phyloP scores from a whole-genome alignment of 2,329 filamentous ascomycete genomes.

The Botrytis fabae region DNA sequence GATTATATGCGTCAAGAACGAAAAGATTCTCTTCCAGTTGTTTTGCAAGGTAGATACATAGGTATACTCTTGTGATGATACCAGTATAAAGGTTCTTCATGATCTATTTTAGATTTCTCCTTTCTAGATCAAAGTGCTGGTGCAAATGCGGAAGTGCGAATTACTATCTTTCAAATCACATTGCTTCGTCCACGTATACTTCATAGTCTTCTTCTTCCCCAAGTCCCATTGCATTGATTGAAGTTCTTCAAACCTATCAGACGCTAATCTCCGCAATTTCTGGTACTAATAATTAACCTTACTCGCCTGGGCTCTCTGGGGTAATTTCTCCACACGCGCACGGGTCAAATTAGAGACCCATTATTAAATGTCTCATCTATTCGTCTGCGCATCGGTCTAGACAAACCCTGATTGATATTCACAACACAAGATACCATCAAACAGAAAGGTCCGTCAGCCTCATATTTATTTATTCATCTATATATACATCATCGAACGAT shows the following conservation, averaged over 20 bases:
- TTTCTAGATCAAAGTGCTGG: neutral
- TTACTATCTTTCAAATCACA: neutral
- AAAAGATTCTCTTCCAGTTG: neutral
- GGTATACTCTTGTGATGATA: neutral
- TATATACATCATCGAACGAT: conserved; percentile 14
- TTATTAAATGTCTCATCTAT: neutral
- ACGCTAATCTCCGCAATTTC: conserved; percentile 11
- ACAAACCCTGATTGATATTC: conserved; percentile 1
- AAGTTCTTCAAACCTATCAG: neutral
- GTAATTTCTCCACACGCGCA: neutral
- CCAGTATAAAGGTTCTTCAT: neutral
- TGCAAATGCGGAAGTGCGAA: neutral
- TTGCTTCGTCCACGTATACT: neutral
- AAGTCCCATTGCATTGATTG: neutral
- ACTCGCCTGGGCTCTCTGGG: neutral
- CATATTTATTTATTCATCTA: neutral
- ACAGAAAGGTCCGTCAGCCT: neutral
- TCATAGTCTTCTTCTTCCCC: neutral
- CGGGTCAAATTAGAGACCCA: neutral
- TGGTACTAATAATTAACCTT: neutral
- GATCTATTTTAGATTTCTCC: neutral
- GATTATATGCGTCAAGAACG: neutral
- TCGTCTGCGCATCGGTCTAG: neutral
- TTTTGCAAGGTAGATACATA: neutral
- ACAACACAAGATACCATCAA: neutral